These are phyloP conservation scores for Silybum marianum DNA, from an alignment of 129 eudicot genomes.

Conservation along the genomic window DNA sequence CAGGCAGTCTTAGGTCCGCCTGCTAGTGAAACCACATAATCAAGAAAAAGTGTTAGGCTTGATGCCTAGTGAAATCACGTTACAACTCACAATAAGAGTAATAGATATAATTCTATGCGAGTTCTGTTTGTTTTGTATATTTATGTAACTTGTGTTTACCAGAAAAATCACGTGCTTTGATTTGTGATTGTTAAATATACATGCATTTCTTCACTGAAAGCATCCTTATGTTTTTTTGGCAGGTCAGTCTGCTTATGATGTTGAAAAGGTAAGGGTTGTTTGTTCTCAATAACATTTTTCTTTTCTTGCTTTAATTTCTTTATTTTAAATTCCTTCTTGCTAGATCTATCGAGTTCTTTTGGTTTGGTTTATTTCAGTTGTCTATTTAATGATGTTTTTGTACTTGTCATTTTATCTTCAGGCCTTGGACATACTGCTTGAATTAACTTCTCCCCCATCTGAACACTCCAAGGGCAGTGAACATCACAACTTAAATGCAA, in stretches of 20 bases:
- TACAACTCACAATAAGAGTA: too few relatives aligned
- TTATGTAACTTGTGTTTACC: not conserved
- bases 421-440: conserved; percentile 84
- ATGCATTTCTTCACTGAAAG: conserved; percentile 13
- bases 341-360: not conserved
- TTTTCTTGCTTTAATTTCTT: not conserved
- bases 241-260: conserved; percentile 83
- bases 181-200: conserved; percentile 1
- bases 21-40: too few relatives aligned
- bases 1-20: too few relatives aligned
- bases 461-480: conserved; percentile 32
- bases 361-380: not conserved
- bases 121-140: not conserved
- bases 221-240: conserved; percentile 40
- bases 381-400: not conserved
- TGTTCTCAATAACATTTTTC: not conserved
- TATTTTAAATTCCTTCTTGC: not conserved
- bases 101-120: not conserved
- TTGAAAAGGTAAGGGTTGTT: conserved; percentile 68
- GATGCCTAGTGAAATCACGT: too few relatives aligned
- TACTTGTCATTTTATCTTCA: conserved; percentile 29
- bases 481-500: conserved; percentile 19
- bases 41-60: too few relatives aligned
- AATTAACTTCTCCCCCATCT: conserved; percentile 54
- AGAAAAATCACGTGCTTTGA: not conserved